Evolutionary conservation across 139 green algal genomes (phyloP), one percentile per base, ranked within the genome.

Genomic region (Chlamydomonas schloesseri): DNA sequence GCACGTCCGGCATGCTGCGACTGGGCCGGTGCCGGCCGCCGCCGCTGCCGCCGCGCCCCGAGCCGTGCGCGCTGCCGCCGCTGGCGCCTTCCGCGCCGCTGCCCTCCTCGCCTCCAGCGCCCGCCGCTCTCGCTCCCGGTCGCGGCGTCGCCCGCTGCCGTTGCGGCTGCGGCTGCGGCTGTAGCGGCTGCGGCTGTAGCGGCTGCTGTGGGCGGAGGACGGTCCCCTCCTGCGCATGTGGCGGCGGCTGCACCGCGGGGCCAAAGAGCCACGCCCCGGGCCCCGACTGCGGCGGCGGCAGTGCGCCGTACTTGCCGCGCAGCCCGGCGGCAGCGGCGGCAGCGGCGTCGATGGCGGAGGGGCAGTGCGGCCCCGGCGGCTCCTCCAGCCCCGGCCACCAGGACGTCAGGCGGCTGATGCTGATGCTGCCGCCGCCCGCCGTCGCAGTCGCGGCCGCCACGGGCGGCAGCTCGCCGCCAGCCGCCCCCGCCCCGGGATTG

Each of bases 261-360:
- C 42, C 42, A 8, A 50, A 50, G 6, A 50, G 42, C 42, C 42
- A 50, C 42, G 42, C 42, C 6, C 42, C 42, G 42, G 42, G 42
- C 15, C 55, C 17, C 55, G 18, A 26, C 55, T 60, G 55, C 20
- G 55, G 55, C 18, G 60, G 24, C 42, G 42, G 5, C 47, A 34
- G 46, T 17, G 79, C 67, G 67, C 79, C 79, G 67, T 85, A 85
- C 79, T 76, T 85, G 67, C 79, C 79, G 33, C 67, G 79, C 4
- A 69, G 8, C 67, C 79, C 20, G 24, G 15, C 0, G 65, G 15
- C 8, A 11, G 15, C 0, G 65, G 15, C 8, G 72, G 57, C 28
- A 15, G n/a, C 62, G 26, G 62, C 28, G 42, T 50, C 42, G 42
- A 50, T 50, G 42, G 42, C 42, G 6, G 42, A 50, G 42, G 42